phyloP scores from a whole-genome alignment of 2,329 filamentous ascomycete species.

The Colletotrichum lini region DNA sequence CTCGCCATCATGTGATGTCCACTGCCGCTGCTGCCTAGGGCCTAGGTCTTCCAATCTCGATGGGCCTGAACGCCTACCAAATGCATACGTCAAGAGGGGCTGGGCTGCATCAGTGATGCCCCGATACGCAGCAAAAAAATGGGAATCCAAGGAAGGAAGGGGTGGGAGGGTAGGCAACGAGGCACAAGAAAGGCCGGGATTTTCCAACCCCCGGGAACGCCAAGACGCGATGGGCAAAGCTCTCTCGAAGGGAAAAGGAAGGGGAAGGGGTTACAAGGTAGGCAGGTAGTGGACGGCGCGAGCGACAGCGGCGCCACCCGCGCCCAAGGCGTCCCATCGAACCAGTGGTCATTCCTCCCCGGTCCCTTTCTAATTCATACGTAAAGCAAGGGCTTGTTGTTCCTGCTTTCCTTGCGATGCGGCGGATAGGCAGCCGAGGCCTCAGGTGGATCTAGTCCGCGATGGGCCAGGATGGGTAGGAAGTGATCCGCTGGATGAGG shows the following conservation, averaged over 20 bases:
- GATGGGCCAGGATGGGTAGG: background rate
- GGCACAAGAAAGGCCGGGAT: background rate
- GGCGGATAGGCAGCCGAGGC: background rate
- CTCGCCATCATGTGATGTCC: background rate
- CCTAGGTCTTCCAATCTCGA: background rate
- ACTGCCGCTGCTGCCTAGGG: constrained; percentile 3
- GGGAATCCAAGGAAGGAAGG: background rate
- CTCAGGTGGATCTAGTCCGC: background rate
- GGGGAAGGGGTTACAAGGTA: background rate
- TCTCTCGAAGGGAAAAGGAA: background rate
- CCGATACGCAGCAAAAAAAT: background rate
- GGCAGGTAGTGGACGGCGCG: background rate
- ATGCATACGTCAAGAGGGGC: background rate
- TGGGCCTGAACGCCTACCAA: background rate
- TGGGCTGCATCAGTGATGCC: background rate
- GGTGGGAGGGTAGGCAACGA: background rate
- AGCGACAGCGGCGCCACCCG: constrained; percentile 38
- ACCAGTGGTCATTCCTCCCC: background rate
- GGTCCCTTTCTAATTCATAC: background rate
- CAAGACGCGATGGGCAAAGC: constrained; percentile 2
- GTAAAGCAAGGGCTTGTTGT: background rate
- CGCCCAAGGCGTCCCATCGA: constrained; percentile 7
- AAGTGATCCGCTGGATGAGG: background rate
- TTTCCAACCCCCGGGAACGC: background rate
- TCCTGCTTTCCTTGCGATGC: constrained; percentile 12